Conservation (phyloP, 805 yeast species). For the Starmerella kuoi region DNA sequence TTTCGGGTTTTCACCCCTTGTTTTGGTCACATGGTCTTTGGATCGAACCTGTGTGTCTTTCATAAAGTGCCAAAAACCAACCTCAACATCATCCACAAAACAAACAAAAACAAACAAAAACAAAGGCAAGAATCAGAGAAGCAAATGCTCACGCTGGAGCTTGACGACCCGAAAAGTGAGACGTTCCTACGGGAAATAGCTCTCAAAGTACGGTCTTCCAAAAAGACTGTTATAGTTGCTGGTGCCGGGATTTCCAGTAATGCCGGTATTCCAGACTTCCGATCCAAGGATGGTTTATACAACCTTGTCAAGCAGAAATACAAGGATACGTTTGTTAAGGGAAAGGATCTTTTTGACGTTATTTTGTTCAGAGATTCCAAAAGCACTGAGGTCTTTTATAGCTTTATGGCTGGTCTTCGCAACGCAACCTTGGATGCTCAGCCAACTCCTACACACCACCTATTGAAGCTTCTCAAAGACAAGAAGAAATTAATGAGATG, state of each 20-base stretch:
- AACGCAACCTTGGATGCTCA: conserved; percentile 48
- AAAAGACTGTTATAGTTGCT: conserved; percentile 48
- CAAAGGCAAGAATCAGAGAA: no score
- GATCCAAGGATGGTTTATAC: conserved; percentile 75
- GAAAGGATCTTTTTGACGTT: conserved; percentile 84
- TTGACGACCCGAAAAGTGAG: conserved; percentile 9
- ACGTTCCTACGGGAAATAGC: conserved; percentile 19
- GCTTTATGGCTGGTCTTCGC: conserved; percentile 77
- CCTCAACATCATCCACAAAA: no score
- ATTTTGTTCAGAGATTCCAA: conserved; percentile 59
- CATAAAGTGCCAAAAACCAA: no score
- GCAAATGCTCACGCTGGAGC: conserved; percentile 20
- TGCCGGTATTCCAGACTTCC: conserved; percentile 94
- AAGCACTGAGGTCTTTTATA: conserved; percentile 63
- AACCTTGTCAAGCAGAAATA: conserved; percentile 52
- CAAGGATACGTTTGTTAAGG: conserved; percentile 54
- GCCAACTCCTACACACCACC: conserved; percentile 76
- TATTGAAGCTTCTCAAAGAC: conserved; percentile 49
- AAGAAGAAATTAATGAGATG: conserved; percentile 64
- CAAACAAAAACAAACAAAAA: no score
- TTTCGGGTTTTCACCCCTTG: no score
- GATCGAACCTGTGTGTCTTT: no score
- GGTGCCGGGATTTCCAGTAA: conserved; percentile 97
- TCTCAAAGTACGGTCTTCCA: conserved; percentile 11
- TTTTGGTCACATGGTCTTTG: no score